Base-by-base conservation (phyloP, 2,329 filamentous ascomycete genomes). In the Trichoderma guizhouense region DNA sequence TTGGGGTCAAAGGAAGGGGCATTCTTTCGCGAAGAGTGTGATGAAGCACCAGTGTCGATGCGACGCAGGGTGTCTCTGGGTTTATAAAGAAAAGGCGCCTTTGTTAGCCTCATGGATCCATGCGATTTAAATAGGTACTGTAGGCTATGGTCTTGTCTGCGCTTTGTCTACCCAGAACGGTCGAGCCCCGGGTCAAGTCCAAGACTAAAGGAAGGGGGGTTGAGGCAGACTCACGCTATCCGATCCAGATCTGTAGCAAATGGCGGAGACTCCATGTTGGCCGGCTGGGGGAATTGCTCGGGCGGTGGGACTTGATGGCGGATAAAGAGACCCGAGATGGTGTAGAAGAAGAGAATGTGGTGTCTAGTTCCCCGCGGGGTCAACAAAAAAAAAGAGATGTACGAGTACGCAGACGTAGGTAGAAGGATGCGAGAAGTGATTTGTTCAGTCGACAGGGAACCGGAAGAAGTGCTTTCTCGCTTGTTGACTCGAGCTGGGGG, bases 181-280 rank as follows among this genome's bases (percentile, higher is more conserved):
- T 69, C 63, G 64, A 72, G 70, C 47, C 63, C 63, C 51, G 43
- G 24, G 30, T 36, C 69, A 53, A 61, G 24, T 47, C 51, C 30
- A 62, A 63, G 18, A 53, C 65, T 51, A 61, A 30, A 24, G 32
- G 57, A 65, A 43, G 55, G 71, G 55, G 71, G 64, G 58, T 62
- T 61, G 30, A 69, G 53, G 69, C 47, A 67, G 47, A 71, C 72
- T 73, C 63, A 73, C 72, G 62, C 68, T 73, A 66, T 73, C 62
- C 63, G 72, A 71, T 73, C 72, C 68, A 73, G 69, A 67, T 73
- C 72, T 73, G 68, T 51, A 73, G 72, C 58, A 61, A 51, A 71
- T 51, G 64, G 64, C 53, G 72, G 57, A 71, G 66, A 57, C 55
- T 73, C 72, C 72, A 73, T 73, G 62, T 55, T 72, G 36, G 62